phyloP scores from a whole-genome alignment of 148 eudicot genomes.

The Vaccinium corymbosum region DNA sequence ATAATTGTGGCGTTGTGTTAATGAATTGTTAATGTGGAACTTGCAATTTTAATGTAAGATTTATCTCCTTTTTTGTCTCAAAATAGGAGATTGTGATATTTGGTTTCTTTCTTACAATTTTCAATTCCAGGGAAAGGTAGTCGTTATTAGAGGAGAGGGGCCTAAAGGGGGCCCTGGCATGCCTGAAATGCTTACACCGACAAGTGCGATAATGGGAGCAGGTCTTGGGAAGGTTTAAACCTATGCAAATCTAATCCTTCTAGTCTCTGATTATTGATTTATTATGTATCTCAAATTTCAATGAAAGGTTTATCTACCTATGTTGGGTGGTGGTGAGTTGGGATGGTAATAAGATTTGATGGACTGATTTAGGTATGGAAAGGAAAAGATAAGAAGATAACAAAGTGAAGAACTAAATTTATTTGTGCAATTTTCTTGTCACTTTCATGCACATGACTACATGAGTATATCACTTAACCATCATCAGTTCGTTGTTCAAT shows the following conservation, averaged over 20 bases:
- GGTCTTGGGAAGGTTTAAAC: constrained; percentile 86
- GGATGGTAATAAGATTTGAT: background rate
- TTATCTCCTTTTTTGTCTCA: background rate
- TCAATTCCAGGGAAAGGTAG: constrained; percentile 73
- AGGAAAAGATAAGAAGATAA: background rate
- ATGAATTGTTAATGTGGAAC: background rate
- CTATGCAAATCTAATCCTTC: constrained; percentile 11
- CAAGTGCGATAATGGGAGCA: constrained; percentile 99
- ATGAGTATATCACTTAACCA: background rate
- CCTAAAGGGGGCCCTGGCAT: constrained; percentile 99
- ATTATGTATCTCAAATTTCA: background rate
- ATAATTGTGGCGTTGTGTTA: background rate
- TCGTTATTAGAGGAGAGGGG: constrained; percentile 95
- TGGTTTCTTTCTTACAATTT: constrained; percentile 6
- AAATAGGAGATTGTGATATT: constrained; percentile 1
- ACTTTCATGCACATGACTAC: background rate
- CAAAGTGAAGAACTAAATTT: background rate
- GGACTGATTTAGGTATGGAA: background rate
- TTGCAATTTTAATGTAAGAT: too few species aligned
- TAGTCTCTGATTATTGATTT: background rate
- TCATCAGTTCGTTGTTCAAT: background rate
- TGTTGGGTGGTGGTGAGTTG: background rate
- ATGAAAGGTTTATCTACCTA: background rate
- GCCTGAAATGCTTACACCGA: constrained; percentile 99
- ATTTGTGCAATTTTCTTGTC: background rate